A percentile compares a stretch with the other conserved stretches of the same genome.
Evolutionary conservation across 352 stramenopile species (phyloP).

Genomic region (Hyaloperonospora arabidopsidis): DNA sequence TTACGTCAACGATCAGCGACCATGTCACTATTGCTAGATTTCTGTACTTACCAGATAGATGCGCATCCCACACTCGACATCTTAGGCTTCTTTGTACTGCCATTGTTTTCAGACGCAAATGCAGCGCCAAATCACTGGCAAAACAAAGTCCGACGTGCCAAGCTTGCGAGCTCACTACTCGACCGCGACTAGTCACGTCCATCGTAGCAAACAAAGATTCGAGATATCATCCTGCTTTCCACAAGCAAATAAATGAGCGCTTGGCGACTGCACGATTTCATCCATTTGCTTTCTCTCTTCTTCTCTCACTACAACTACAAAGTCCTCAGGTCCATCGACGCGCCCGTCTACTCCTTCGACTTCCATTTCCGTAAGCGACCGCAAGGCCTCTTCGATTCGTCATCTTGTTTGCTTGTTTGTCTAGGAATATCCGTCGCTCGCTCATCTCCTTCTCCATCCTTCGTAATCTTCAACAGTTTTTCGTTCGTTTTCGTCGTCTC

Average conservation of each 20-base stretch:
- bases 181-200: conserved; percentile 25
- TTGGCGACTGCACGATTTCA: conserved; percentile 26
- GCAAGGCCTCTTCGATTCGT: conserved; percentile 29
- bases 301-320: conserved; percentile 37
- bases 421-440: conserved; percentile 21
- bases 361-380: conserved; percentile 26
- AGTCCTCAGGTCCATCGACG: conserved; percentile 29
- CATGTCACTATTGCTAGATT: too few species aligned
- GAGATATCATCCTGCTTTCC: conserved; percentile 24
- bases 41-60: too few species aligned
- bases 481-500: conserved; percentile 20
- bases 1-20: too few species aligned
- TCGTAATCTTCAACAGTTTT: conserved; percentile 28
- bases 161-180: conserved; percentile 5
- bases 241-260: conserved; percentile 16
- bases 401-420: conserved; percentile 20
- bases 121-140: too few species aligned
- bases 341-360: conserved; percentile 28
- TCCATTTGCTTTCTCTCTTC: conserved; percentile 27
- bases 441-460: conserved; percentile 22
- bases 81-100: too few species aligned
- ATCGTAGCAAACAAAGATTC: conserved; percentile 18
- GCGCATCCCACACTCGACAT: too few species aligned
- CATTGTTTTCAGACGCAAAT: too few species aligned
- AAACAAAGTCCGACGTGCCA: conserved; percentile 38